Conservation (phyloP, 176 grass and related monocot genomes). For the Saccharum officinarum region DNA sequence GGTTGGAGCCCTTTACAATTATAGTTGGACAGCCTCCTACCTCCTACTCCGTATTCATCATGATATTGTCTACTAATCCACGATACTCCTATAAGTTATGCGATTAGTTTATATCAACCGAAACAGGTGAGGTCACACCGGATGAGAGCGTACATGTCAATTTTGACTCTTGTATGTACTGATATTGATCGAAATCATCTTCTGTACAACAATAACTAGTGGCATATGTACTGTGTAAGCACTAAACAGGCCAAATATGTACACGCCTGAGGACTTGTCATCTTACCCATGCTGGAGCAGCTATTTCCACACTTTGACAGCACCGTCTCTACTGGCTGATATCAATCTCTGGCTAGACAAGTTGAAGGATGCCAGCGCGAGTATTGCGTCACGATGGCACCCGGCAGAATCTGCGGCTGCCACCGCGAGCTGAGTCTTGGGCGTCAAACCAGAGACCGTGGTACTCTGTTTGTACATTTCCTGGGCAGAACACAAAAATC, state of each 20-base stretch:
- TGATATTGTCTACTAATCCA: background rate
- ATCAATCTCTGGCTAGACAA: constrained; percentile 84
- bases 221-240: constrained; percentile 15
- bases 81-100: background rate
- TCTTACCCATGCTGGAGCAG: constrained; percentile 1
- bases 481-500: constrained; percentile 24
- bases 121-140: background rate
- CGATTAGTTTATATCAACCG: background rate
- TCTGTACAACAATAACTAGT: constrained; percentile 34
- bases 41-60: background rate
- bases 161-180: constrained; percentile 10
- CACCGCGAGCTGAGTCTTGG: constrained; percentile 67
- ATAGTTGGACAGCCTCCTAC: background rate
- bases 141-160: background rate
- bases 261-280: constrained; percentile 6
- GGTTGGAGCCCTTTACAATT: background rate
- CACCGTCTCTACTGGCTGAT: constrained; percentile 87
- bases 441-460: constrained; percentile 40
- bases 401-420: constrained; percentile 75
- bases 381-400: constrained; percentile 78
- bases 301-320: constrained; percentile 98
- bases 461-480: constrained; percentile 62
- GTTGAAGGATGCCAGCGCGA: constrained; percentile 82
- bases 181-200: constrained; percentile 12
- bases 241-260: constrained; percentile 34